Evolutionary conservation across 768 basidiomycete species (phyloP), one percentile per base, ranked within the genome.

Genomic region (Boletus tomentosulus): DNA sequence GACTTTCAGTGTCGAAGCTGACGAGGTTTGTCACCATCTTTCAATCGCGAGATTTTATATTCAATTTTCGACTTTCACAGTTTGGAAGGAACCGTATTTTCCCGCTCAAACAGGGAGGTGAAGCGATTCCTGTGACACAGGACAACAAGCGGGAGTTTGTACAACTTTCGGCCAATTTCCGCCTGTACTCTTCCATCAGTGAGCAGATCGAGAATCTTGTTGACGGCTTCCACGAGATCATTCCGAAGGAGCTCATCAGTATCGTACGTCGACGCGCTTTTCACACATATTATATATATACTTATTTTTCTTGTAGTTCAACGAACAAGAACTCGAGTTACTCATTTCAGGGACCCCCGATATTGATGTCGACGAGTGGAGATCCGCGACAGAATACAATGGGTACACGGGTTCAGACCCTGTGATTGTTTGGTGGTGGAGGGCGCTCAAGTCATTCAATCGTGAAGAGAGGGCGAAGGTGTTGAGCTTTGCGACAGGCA

Each of bases 371-470:
- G 97, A 99, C 67, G 97, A 98, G 71, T 95, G 93, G 92, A 83
- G 91, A 50, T 85, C 88, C 15, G 90, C 91, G 12, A 94, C 91
- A 3, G 92, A 94, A 65, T 92, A 94, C 73, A 91, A 87, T 57
- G 89, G 91, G 45, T 93, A 92, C 68, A 82, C 80, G 6, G 81
- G 87, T 63, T 89, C 88, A 3, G 95, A 99, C 68, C 92, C 96
- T 6, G 94, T 96, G 64, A 94, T 98, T 55, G 86, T 91, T 28
- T 99, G 95, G 95, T 98, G 93, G 89, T 99, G 97, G 97, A 83
- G 97, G 59, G 96, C 96, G 2, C 81, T 99, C 41, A 93, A 98
- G 71, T 96, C 93, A 9, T 98, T 98, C 75, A 92, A 89, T 60
- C 89, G 96, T 33, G 95, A 98, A 62, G 97, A 99, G 72, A 79